Base-by-base conservation (phyloP, 2,329 filamentous ascomycete species). In the Verticillium longisporum region DNA sequence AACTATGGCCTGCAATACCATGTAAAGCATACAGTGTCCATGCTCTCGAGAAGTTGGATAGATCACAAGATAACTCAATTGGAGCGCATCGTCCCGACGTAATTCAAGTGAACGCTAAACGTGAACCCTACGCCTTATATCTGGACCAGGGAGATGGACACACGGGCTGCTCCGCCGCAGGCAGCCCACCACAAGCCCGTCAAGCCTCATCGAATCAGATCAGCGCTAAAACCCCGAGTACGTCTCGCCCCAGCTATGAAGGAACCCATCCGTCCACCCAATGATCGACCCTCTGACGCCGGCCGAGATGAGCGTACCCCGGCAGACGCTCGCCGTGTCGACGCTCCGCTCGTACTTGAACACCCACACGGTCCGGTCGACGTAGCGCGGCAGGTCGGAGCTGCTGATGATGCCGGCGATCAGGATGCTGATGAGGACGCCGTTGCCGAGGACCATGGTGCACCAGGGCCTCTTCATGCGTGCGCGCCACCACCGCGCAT, bases 391-490 rank as follows among this genome's bases (percentile, higher is more conserved):
- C 34, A 63, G 31, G 45, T 50, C 54, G 13, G 59, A 31, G 55
- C 57, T 55, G 50, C 56, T 60, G 15, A 50, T 21, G 2, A 59
- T 45, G 15, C 62, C 54, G 3, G 58, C 45, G 2, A 61, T 41
- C 21, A 65, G 31, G 13, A 65, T 54, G 15, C n/a, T 31, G 9
- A 64, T 10, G 2, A 63, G 37, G n/a, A 61, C 53, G 3, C 54
- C 37, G 54, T 63, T 61, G 1, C 64, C 64, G 5, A 32, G n/a
- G 13, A 64, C 32, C 64, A 65, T 65, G 21, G 64, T 64, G 15
- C 59, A 56, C 64, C 64, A 65, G 1, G 64, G 64, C 38, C 62
- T 59, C 31, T 60, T 60, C 58, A 64, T 62, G n/a, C 54, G 55
- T 21, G 55, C 56, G 1, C 60, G 53, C 26, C 58, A 59, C 63